Base-by-base conservation (phyloP, 2,329 filamentous ascomycete genomes). In the Canariomyces notabilis region DNA sequence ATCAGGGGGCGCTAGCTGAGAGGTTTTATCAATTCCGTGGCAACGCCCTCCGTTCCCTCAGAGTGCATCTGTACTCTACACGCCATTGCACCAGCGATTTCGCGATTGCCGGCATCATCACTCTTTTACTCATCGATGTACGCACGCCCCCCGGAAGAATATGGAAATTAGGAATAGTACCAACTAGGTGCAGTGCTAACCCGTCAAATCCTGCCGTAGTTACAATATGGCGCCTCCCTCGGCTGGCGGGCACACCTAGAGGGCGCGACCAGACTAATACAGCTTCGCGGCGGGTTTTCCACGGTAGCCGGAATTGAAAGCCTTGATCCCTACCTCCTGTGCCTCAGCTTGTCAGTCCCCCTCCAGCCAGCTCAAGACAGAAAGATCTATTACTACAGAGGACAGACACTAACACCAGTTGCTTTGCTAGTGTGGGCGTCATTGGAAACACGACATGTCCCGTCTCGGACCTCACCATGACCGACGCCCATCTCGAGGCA, bases 371-470 rank as follows among this genome's bases (percentile, higher is more conserved):
- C 31, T n/a, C 12, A n/a, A 14, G 31, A n/a, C 31, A n/a, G 31
- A 33, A 11, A 7, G 12, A n/a, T 5, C n/a, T n/a, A n/a, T n/a
- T n/a, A n/a, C n/a, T n/a, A 7, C 6, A 33, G 5, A 7, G 18
- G 4, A 14, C 11, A n/a, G 20, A 4, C 4, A 6, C 16, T 62
- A 9, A 18, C 20, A 7, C n/a, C 15, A 8, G n/a, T n/a, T n/a
- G n/a, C n/a, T n/a, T n/a, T n/a, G n/a, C n/a, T 12, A 49, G 46
- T 6, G 11, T 44, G 7, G 19, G 59, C 1, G 58, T 67, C 2
- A 57, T 67, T 5, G 62, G 58, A 2, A 64, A 70, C 41, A 69
- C 66, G 2, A 64, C 66, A 2, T 64, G 59, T 1, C 65, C 66
- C 4, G 59, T 65, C 19, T 54, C 58, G 16, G 52, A 65, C 35